phyloP scores from a whole-genome alignment of 2,329 filamentous ascomycete species.

The Ophiobolus disseminans region DNA sequence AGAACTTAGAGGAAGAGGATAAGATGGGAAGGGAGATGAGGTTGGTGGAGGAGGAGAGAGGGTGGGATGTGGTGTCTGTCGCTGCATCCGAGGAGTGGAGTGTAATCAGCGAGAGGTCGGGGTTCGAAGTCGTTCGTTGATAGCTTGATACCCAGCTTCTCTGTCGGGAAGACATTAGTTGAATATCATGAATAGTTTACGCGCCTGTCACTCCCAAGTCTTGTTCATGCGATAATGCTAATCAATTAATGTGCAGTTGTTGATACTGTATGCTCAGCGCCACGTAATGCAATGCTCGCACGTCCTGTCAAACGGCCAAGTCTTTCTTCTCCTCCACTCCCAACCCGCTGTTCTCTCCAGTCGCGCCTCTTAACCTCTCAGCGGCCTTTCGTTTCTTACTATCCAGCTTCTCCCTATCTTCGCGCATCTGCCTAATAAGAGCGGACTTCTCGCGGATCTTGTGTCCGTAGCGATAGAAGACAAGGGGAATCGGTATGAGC shows the following conservation, averaged over 20 bases:
- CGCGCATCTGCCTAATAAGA: constrained; percentile 59
- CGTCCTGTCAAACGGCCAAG: background rate
- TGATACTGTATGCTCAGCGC: background rate
- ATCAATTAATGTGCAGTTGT: background rate
- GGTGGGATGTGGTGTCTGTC: constrained; percentile 3
- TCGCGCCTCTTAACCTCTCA: constrained; percentile 51
- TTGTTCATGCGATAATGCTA: background rate
- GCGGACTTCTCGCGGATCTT: constrained; percentile 63
- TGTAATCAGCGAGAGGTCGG: constrained; percentile 1
- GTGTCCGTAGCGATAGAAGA: constrained; percentile 72
- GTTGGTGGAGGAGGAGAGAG: background rate
- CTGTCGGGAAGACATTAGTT: too few relatives aligned
- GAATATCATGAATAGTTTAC: too few relatives aligned
- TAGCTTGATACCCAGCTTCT: constrained; percentile 4
- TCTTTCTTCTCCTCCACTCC: constrained; percentile 17
- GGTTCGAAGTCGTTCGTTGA: background rate
- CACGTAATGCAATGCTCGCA: background rate
- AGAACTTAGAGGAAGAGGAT: background rate
- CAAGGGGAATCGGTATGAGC: constrained; percentile 79
- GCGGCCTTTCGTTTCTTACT: constrained; percentile 48
- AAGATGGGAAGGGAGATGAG: background rate
- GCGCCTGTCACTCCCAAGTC: too few relatives aligned
- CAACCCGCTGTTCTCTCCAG: constrained; percentile 1
- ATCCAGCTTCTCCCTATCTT: constrained; percentile 52
- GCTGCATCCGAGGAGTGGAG: constrained; percentile 9